Base-by-base conservation (phyloP, 2,329 filamentous ascomycete species). In the Fusarium proliferatum region DNA sequence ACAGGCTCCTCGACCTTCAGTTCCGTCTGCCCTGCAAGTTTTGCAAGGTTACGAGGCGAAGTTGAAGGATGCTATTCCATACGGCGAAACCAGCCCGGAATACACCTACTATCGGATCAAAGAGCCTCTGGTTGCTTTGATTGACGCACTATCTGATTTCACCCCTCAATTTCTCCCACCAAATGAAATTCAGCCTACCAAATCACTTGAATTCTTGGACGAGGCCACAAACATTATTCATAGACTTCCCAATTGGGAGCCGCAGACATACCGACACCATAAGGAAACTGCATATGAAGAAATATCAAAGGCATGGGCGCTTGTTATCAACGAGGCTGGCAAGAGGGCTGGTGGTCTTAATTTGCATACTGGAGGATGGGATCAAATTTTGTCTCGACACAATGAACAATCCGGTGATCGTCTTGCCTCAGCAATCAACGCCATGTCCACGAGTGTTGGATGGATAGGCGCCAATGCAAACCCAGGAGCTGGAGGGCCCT, bases 251-350 rank as follows among this genome's bases (percentile, higher is more conserved):
- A 90, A 97, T 79, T 99, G 95, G 95, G 93, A 96, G 76, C 94
- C 91, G 49, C 93, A 93, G 68, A 91, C 94, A 71, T 93, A 98
- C 84, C 95, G 95, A 74, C 89, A 97, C 77, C 94, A 97, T 85
- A 98, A 98, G 83, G 93, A 97, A 75, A 94, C 94, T 72, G 95
- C 96, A 11, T 99, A 99, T 80, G 96, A 99, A 78, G 96, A 98
- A 80, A 95, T 99, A 72, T 92, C 94, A 33, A 94, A 93, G 79
- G 96, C 96, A 3, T 99, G 96, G 96, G 92, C 94, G 21, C 83
- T 97, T 75, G 96, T 97, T 56, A 93, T 99, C 76, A 92, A 92
- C 69, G 96, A 99, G 82, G 94, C 95, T 4, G 92, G 93, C 28
- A 98, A 98, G 85, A 90, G 93, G 75, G 96, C 94, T 16, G 95